Conservation (phyloP, 208 protist genomes). For the Leishmania guyanensis region DNA sequence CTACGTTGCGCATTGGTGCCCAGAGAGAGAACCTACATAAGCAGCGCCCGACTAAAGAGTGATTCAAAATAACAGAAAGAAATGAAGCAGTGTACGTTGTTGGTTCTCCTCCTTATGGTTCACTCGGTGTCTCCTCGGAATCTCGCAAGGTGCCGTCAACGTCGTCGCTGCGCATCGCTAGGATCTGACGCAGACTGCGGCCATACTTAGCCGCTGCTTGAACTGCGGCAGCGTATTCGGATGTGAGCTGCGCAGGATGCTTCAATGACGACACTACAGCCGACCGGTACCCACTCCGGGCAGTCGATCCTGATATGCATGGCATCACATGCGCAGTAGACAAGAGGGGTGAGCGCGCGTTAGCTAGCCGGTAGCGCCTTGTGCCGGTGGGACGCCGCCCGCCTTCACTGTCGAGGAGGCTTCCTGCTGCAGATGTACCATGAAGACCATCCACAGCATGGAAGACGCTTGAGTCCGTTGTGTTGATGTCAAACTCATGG, state of each 20-base stretch:
- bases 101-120: not conserved
- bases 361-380: not conserved
- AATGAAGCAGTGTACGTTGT: not conserved
- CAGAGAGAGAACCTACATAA: too few species aligned
- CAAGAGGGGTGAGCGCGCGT: not conserved
- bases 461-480: not conserved
- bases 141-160: not conserved
- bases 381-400: not conserved
- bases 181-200: conserved; percentile 8
- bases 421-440: not conserved
- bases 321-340: not conserved
- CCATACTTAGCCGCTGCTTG: conserved; percentile 11
- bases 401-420: not conserved
- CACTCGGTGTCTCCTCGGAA: not conserved
- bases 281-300: not conserved
- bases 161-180: conserved; percentile 9
- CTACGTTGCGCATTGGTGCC: not conserved
- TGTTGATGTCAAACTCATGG: conserved; percentile 2
- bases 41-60: not conserved
- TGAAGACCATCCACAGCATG: not conserved
- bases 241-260: not conserved
- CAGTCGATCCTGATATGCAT: not conserved
- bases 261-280: not conserved
- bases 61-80: too few species aligned
- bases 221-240: conserved; percentile 15